Evolutionary conservation across 306 rosid genomes (phyloP).

Genomic region (Lablab purpureus): DNA sequence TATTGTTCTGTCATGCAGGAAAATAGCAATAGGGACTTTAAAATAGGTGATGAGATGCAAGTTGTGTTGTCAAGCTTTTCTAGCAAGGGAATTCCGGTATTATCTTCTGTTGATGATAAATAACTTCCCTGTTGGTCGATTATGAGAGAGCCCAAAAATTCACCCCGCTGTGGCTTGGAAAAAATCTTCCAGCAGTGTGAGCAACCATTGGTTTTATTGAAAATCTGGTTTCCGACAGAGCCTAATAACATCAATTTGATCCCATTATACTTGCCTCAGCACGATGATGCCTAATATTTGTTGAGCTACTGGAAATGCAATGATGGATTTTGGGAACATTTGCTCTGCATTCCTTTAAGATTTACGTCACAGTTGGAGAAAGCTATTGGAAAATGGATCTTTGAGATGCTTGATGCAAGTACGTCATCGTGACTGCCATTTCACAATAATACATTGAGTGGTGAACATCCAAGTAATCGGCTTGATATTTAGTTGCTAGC

Average conservation of each 20-base stretch:
- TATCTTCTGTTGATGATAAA: slow-evolving; percentile 63
- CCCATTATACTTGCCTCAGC: neutral
- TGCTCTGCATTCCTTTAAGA: slow-evolving; percentile 12
- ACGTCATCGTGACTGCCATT: slow-evolving; percentile 1
- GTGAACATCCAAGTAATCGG: neutral
- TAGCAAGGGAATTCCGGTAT: slow-evolving; percentile 76
- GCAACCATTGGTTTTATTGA: slow-evolving; percentile 22
- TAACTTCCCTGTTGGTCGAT: slow-evolving; percentile 43
- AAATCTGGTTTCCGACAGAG: slow-evolving; percentile 16
- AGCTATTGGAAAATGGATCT: slow-evolving; percentile 22
- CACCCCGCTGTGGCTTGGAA: slow-evolving; percentile 17
- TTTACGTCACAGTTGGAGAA: slow-evolving; percentile 16
- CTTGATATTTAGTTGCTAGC: slow-evolving; percentile 10
- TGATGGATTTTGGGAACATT: neutral
- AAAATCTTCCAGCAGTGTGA: slow-evolving; percentile 25
- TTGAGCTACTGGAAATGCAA: slow-evolving; percentile 27
- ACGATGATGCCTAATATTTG: slow-evolving; percentile 6
- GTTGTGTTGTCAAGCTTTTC: slow-evolving; percentile 81
- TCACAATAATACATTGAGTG: neutral
- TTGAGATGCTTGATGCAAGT: slow-evolving; percentile 28
- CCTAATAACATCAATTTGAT: neutral
- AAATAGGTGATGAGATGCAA: slow-evolving; percentile 67
- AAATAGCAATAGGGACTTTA: slow-evolving; percentile 50
- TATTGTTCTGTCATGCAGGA: slow-evolving; percentile 60
- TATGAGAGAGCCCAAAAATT: neutral